Evolutionary conservation across 1,284 basidiomycete genomes (phyloP), one percentile per base, ranked within the genome.

Genomic region (Austropuccinia psidii): DNA sequence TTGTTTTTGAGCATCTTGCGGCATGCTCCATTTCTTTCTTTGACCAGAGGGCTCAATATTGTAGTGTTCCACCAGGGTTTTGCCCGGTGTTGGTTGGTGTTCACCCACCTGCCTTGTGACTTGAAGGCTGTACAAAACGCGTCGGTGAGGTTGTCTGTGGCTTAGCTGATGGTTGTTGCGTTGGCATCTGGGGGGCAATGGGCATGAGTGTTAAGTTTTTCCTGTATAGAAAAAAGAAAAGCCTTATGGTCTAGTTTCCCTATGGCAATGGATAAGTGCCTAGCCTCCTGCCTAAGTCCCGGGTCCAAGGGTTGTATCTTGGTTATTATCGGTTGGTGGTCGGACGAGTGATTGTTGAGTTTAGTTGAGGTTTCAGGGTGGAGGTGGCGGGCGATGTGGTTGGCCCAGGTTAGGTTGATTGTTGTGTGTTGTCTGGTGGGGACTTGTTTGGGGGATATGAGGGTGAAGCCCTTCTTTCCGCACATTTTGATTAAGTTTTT

Each of bases 371-470:
- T 45, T n/a, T 31, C 49, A n/a, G n/a, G n/a, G n/a, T n/a, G n/a
- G n/a, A 27, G n/a, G 7, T n/a, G n/a, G 1, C 17, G 7, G n/a
- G 5, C 27, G 6, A 50, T n/a, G 7, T 7, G 47, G 27, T 50
- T 8, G n/a, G n/a, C n/a, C n/a, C n/a, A 8, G 7, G n/a, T 7
- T n/a, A 1, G 5, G 27, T n/a, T 50, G 4, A 67, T 55, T 19
- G 50, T 54, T 2, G 65, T 67, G 3, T 35, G 35, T 4, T 27
- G 41, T 2, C 47, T 31, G 4, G 65, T 67, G 8, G 65, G 65
- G 39, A 69, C 27, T 11, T 54, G 52, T n/a, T 29, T 69, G 13
- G 66, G 65, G 21, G 65, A 67, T 11, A 24, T 50, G 11, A 67
- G 43, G 33, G n/a, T 17, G 35, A 67, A 43, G 4, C 65, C 65